These are phyloP conservation scores for Cladophialophora bantiana DNA, from an alignment of 2,329 filamentous ascomycete species.

Conservation along the genomic window DNA sequence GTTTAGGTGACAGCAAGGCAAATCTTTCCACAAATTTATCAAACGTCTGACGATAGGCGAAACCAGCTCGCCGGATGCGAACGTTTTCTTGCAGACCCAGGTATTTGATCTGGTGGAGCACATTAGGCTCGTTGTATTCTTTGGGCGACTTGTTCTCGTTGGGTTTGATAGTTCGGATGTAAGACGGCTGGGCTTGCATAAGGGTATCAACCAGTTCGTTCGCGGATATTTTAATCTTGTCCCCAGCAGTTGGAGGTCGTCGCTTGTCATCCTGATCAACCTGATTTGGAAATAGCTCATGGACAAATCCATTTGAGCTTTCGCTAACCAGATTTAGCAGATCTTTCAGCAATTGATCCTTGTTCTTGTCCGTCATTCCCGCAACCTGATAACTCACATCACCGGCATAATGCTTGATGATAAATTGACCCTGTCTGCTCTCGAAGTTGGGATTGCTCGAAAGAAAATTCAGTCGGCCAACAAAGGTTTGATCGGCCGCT, in stretches of 20 bases:
- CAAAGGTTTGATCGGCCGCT: slow-evolving; percentile 94
- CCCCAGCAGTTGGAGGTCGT: slow-evolving; percentile 90
- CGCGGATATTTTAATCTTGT: slow-evolving; percentile 93
- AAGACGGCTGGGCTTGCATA: slow-evolving; percentile 97
- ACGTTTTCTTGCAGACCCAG: slow-evolving; percentile 99
- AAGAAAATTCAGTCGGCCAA: slow-evolving; percentile 89
- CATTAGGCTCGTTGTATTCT: slow-evolving; percentile 90
- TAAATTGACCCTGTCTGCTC: slow-evolving; percentile 91
- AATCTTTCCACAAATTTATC: slow-evolving; percentile 98
- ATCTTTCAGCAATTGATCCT: slow-evolving; percentile 95
- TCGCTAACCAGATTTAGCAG: slow-evolving; percentile 83
- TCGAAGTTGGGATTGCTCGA: slow-evolving; percentile 87
- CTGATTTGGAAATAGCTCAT: slow-evolving; percentile 86
- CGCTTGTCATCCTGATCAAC: slow-evolving; percentile 96
- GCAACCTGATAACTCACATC: slow-evolving; percentile 94
- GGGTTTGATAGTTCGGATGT: slow-evolving; percentile 98
- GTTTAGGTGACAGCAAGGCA: slow-evolving; percentile 91
- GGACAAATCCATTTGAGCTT: slow-evolving; percentile 85
- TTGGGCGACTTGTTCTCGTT: slow-evolving; percentile 97
- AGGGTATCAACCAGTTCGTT: slow-evolving; percentile 93
- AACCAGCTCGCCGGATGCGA: slow-evolving; percentile 92
- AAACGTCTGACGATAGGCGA: slow-evolving; percentile 95
- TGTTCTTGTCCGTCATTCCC: slow-evolving; percentile 99
- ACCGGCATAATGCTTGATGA: slow-evolving; percentile 98
- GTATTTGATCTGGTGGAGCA: slow-evolving; percentile 98